Conservation (phyloP, 2,329 filamentous ascomycete genomes). For the Orbilia ellipsospora region DNA sequence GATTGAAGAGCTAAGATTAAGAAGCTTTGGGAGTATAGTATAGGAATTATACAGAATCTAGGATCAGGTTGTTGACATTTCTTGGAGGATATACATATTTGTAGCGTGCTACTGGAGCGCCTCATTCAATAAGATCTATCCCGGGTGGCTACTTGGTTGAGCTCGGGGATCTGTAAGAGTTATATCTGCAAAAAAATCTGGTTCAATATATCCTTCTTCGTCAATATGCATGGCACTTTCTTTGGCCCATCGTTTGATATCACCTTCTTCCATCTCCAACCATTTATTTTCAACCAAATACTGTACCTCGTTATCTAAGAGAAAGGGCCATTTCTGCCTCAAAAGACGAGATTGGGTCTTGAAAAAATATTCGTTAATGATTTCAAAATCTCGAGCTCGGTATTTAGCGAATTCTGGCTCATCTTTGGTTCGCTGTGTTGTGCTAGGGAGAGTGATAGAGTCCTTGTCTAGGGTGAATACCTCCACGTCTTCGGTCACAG, state of each 20-base stretch:
- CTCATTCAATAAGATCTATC: no score
- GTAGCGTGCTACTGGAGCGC: no score
- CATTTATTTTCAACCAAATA: conserved; percentile 44
- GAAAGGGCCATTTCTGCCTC: conserved; percentile 46
- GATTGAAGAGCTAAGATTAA: no score
- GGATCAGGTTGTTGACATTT: no score
- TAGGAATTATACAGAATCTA: no score
- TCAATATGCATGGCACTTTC: conserved; percentile 41
- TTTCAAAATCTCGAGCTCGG: conserved; percentile 31
- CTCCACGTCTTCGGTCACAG: background rate
- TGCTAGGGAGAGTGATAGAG: background rate
- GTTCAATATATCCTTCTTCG: conserved; percentile 34
- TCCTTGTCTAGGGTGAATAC: background rate
- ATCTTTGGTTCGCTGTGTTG: background rate
- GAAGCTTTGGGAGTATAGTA: no score
- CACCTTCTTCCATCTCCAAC: conserved; percentile 52
- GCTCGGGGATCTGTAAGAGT: conserved; percentile 33
- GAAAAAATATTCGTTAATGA: conserved; percentile 48
- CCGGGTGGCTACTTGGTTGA: background rate
- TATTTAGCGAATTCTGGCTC: background rate
- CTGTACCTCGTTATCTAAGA: conserved; percentile 29
- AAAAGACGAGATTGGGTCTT: conserved; percentile 26
- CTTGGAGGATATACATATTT: no score
- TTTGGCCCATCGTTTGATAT: conserved; percentile 42
- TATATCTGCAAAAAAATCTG: conserved; percentile 48